Evolutionary conservation across 2,329 filamentous ascomycete species (phyloP).

Genomic region (Neopestalotiopsis sp.): DNA sequence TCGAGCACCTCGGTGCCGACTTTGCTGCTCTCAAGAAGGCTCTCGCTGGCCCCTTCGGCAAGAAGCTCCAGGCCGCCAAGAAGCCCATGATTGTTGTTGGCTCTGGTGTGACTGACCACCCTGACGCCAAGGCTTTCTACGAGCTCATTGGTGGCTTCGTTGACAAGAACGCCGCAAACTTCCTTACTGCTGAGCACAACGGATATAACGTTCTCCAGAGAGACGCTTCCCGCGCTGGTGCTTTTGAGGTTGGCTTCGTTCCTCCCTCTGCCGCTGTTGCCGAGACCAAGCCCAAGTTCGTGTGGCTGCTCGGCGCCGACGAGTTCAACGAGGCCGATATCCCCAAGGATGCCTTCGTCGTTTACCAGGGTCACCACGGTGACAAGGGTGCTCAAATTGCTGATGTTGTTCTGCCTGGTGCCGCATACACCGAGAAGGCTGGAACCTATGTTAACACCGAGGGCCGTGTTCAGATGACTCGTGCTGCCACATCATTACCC

Average conservation of each 20-base stretch:
- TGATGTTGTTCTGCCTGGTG: slow-evolving; percentile 90
- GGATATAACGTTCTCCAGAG: slow-evolving; percentile 97
- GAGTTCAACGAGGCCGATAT: slow-evolving; percentile 86
- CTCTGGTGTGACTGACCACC: slow-evolving; percentile 88
- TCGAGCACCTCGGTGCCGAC: slow-evolving; percentile 85
- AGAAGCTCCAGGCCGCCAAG: slow-evolving; percentile 87
- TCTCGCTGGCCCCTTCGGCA: slow-evolving; percentile 85
- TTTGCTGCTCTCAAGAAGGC: slow-evolving; percentile 82
- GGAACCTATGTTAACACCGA: slow-evolving; percentile 98
- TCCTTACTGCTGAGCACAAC: slow-evolving; percentile 90
- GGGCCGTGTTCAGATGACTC: slow-evolving; percentile 91
- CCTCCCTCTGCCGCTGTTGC: slow-evolving; percentile 82
- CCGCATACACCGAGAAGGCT: slow-evolving; percentile 95
- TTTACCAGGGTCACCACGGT: slow-evolving; percentile 98
- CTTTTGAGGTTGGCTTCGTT: slow-evolving; percentile 95
- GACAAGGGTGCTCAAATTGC: slow-evolving; percentile 92
- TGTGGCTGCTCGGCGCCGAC: slow-evolving; percentile 96
- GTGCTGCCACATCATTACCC: slow-evolving; percentile 85
- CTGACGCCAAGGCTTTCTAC: slow-evolving; percentile 90
- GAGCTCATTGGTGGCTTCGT: slow-evolving; percentile 90
- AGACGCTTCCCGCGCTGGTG: slow-evolving; percentile 87
- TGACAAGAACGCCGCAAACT: slow-evolving; percentile 89
- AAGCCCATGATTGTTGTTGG: slow-evolving; percentile 96
- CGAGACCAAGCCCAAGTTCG: slow-evolving; percentile 86
- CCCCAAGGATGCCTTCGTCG: slow-evolving; percentile 92